phyloP scores from a whole-genome alignment of 352 stramenopile species.

The Pythium brachiatum region DNA sequence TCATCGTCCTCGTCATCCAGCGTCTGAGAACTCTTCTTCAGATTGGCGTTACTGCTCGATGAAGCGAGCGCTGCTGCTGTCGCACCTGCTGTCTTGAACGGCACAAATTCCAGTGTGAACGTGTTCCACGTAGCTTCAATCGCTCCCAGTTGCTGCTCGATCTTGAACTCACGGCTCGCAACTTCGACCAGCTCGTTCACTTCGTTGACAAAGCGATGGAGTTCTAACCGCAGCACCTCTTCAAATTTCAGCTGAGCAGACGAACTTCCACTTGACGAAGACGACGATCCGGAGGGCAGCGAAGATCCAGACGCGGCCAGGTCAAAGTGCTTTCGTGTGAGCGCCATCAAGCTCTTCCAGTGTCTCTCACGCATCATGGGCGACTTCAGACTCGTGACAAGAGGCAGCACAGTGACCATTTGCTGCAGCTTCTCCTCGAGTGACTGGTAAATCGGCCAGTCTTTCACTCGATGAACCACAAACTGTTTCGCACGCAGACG shows the following conservation, averaged over 20 bases:
- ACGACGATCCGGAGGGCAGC: neutral
- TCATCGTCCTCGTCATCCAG: slow-evolving; percentile 23
- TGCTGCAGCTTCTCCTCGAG: slow-evolving; percentile 89
- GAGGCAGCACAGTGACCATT: slow-evolving; percentile 90
- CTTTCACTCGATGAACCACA: slow-evolving; percentile 39
- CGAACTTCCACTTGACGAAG: slow-evolving; percentile 12
- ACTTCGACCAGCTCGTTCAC: slow-evolving; percentile 95
- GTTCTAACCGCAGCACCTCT: slow-evolving; percentile 91
- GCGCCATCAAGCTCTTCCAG: slow-evolving; percentile 86
- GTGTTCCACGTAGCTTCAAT: slow-evolving; percentile 90
- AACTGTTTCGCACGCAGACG: slow-evolving; percentile 44
- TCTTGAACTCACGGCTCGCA: slow-evolving; percentile 96
- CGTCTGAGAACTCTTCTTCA: slow-evolving; percentile 2
- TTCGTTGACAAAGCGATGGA: slow-evolving; percentile 91
- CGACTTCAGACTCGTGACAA: slow-evolving; percentile 88
- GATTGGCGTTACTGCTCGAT: neutral
- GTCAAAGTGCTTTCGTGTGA: slow-evolving; percentile 89
- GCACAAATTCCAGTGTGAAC: slow-evolving; percentile 91
- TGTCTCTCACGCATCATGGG: slow-evolving; percentile 86
- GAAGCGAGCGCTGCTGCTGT: slow-evolving; percentile 13
- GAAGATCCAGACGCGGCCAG: slow-evolving; percentile 4
- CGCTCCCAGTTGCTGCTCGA: slow-evolving; percentile 93
- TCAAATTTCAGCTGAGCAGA: slow-evolving; percentile 71
- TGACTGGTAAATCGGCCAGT: slow-evolving; percentile 93
- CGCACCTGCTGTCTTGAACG: slow-evolving; percentile 74